Conservation (phyloP, 78 protist species). For the Dictyostelium capitatum region DNA sequence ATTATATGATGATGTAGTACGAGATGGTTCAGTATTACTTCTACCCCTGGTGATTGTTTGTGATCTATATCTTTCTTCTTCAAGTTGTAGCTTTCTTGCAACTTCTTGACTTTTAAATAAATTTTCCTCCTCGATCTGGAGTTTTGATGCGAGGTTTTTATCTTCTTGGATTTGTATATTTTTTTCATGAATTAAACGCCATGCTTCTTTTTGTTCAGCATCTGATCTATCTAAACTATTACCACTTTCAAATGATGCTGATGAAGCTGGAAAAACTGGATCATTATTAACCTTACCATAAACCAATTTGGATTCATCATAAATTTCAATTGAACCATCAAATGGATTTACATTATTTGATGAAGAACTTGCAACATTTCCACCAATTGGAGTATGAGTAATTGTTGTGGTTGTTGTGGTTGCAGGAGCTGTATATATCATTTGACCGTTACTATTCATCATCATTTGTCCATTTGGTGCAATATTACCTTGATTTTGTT, state of each 20-base stretch:
- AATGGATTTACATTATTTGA: background rate
- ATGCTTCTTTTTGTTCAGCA: conserved; percentile 60
- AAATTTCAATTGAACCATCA: background rate
- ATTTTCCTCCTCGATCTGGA: conserved; percentile 35
- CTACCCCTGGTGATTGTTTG: background rate
- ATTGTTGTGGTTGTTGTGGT: conserved; percentile 18
- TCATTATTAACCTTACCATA: background rate
- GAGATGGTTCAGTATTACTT: conserved; percentile 23
- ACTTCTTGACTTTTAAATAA: background rate
- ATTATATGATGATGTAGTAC: background rate
- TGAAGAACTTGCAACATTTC: too few species aligned
- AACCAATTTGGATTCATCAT: too few species aligned
- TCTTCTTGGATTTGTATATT: conserved; percentile 50
- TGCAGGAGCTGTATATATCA: background rate
- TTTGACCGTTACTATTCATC: background rate
- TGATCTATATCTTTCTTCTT: background rate
- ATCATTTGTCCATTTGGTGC: background rate
- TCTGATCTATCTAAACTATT: conserved; percentile 37
- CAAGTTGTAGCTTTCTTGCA: conserved; percentile 41
- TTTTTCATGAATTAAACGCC: conserved; percentile 56
- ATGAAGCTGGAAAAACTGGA: conserved; percentile 45
- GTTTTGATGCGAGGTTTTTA: conserved; percentile 21
- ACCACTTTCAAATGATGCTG: conserved; percentile 58
- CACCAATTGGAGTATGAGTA: background rate
- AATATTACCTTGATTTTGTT: background rate